Conservation (phyloP, 2,329 filamentous ascomycete species). For the Cyphellophora europaea region DNA sequence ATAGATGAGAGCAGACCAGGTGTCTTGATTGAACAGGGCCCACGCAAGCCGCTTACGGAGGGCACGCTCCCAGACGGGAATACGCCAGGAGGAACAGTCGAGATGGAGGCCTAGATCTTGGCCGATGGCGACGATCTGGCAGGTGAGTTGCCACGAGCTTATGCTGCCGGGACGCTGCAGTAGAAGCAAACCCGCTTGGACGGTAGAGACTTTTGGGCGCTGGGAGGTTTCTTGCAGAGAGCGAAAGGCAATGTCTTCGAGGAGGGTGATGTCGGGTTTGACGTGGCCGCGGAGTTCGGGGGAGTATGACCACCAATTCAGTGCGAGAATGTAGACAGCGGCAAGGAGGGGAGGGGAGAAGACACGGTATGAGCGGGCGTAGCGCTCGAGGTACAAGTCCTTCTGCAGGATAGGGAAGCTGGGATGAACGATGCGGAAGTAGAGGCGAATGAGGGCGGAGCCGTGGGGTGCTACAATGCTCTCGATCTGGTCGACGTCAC, state of each 20-base stretch:
- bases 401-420: slow-evolving; percentile 78
- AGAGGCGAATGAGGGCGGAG: slow-evolving; percentile 66
- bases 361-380: slow-evolving; percentile 61
- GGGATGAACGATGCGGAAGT: slow-evolving; percentile 72
- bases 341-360: slow-evolving; percentile 70
- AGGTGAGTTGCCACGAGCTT: slow-evolving; percentile 38
- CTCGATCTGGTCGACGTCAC: slow-evolving; percentile 44
- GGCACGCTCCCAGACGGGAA: slow-evolving; percentile 55
- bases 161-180: slow-evolving; percentile 40
- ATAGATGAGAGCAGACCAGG: slow-evolving; percentile 50
- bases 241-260: slow-evolving; percentile 17
- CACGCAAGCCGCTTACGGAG: slow-evolving; percentile 53
- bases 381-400: slow-evolving; percentile 68
- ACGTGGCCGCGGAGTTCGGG: slow-evolving; percentile 15
- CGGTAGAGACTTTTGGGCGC: slow-evolving; percentile 41
- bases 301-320: slow-evolving; percentile 76
- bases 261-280: slow-evolving; percentile 18
- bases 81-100: slow-evolving; percentile 53
- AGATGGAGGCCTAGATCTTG: slow-evolving; percentile 52
- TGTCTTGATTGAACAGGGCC: slow-evolving; percentile 58
- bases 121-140: slow-evolving; percentile 47
- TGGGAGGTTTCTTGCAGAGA: slow-evolving; percentile 17
- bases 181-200: slow-evolving; percentile 46
- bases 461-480: slow-evolving; percentile 67
- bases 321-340: slow-evolving; percentile 71